Conservation (phyloP, 495 filamentous ascomycete genomes). For the Xanthoparmelia taractica region DNA sequence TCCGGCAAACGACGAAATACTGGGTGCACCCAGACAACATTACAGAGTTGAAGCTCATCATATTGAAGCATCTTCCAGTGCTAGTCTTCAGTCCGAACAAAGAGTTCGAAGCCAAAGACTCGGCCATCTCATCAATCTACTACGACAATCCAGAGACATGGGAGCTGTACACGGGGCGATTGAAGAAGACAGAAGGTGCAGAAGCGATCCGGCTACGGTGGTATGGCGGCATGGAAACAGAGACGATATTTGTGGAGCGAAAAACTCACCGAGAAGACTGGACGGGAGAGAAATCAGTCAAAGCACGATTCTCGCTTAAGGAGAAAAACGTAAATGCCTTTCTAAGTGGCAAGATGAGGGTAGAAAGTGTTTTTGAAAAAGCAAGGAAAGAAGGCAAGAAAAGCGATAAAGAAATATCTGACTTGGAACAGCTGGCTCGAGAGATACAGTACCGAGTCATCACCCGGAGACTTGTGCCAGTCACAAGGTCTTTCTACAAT, state of each 20-base stretch:
- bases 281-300: slow-evolving; percentile 98
- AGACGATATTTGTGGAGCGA: slow-evolving; percentile 93
- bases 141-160: slow-evolving; percentile 91
- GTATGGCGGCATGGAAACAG: slow-evolving; percentile 93
- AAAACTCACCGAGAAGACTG: slow-evolving; percentile 99
- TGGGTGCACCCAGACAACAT: slow-evolving; percentile 99
- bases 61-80: slow-evolving; percentile 81
- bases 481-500: slow-evolving; percentile 92
- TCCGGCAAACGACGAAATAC: slow-evolving; percentile 97
- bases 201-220: slow-evolving; percentile 94
- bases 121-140: slow-evolving; percentile 96
- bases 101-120: slow-evolving; percentile 82
- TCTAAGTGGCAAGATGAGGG: slow-evolving; percentile 69
- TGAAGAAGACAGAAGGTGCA: slow-evolving; percentile 96
- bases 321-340: slow-evolving; percentile 96
- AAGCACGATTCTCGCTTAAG: slow-evolving; percentile 88
- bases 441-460: slow-evolving; percentile 92
- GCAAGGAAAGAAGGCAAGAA: slow-evolving; percentile 91
- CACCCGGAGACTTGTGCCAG: slow-evolving; percentile 72
- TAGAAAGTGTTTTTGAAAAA: slow-evolving; percentile 84
- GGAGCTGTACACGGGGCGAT: slow-evolving; percentile 84
- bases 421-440: slow-evolving; percentile 78
- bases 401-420: slow-evolving; percentile 75
- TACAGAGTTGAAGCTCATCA: slow-evolving; percentile 93
- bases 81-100: slow-evolving; percentile 97